phyloP scores from a whole-genome alignment of 1,284 basidiomycete species.

The Austroboletus novae-zelandiae region DNA sequence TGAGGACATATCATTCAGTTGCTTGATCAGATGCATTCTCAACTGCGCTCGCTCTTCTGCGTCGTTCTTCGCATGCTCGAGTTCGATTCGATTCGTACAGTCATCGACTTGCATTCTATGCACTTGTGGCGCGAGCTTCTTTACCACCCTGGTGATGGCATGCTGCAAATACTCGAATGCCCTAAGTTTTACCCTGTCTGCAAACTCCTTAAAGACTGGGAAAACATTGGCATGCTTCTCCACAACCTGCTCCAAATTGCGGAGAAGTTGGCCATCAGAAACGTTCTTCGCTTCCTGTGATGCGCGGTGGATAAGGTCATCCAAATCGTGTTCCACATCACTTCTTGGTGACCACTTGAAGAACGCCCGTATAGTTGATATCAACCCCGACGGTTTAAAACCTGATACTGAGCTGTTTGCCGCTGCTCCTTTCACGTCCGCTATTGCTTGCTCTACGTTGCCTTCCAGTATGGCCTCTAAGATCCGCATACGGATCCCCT shows the following conservation, averaged over 20 bases:
- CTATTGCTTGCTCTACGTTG: slow-evolving; percentile 5
- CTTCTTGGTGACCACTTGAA: neutral
- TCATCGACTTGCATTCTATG: neutral
- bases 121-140: neutral
- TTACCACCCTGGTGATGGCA: neutral
- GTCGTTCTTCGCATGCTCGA: neutral
- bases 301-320: slow-evolving; percentile 3
- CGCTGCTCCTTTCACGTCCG: neutral
- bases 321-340: neutral
- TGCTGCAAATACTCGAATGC: neutral
- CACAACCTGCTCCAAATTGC: too few relatives aligned
- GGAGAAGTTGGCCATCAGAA: neutral
- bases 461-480: slow-evolving; percentile 13
- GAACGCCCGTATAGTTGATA: neutral
- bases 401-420: neutral
- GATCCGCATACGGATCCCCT: slow-evolving; percentile 3
- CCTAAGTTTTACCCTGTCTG: neutral
- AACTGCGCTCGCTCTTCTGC: slow-evolving; percentile 14
- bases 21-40: slow-evolving; percentile 26
- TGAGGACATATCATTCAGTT: slow-evolving; percentile 21
- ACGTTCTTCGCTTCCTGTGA: neutral
- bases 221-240: neutral
- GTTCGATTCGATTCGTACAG: neutral
- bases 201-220: neutral
- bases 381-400: neutral